A percentile compares a stretch with the other conserved stretches of the same genome.
phyloP scores from a whole-genome alignment of 2,329 filamentous ascomycete genomes.

The Scytalidium lignicola region DNA sequence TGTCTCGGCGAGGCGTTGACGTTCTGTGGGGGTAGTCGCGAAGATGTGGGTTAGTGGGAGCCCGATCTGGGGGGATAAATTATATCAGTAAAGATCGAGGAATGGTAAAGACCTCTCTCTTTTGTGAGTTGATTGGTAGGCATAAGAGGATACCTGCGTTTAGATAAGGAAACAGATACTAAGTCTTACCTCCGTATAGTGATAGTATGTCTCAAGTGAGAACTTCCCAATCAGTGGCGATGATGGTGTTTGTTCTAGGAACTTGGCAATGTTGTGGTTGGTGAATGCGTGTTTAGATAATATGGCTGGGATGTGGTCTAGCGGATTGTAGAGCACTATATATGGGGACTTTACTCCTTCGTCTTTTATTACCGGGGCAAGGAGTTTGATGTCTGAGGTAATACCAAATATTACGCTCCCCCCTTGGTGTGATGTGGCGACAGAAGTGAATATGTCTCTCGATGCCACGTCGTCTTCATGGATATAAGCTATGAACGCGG shows the following conservation, averaged over 20 bases:
- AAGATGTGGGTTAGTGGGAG: slow-evolving; percentile 66
- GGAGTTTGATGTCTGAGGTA: slow-evolving; percentile 51
- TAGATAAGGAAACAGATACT: no score
- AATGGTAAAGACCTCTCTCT: no score
- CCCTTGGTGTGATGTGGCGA: background rate
- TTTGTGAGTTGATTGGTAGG: no score
- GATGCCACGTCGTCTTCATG: slow-evolving; percentile 70
- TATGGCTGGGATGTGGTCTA: slow-evolving; percentile 65
- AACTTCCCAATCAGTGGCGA: slow-evolving; percentile 65
- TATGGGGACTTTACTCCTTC: slow-evolving; percentile 60
- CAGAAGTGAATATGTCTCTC: slow-evolving; percentile 68
- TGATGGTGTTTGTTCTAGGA: slow-evolving; percentile 56
- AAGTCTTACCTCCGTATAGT: slow-evolving; percentile 55
- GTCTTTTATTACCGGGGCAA: slow-evolving; percentile 42
- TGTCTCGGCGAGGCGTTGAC: slow-evolving; percentile 50
- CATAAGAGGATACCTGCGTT: background rate
- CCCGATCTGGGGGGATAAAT: slow-evolving; percentile 39
- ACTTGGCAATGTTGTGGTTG: slow-evolving; percentile 26
- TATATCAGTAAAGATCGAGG: no score
- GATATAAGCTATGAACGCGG: slow-evolving; percentile 84
- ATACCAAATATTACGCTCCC: slow-evolving; percentile 54
- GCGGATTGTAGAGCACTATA: slow-evolving; percentile 65
- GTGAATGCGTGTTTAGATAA: slow-evolving; percentile 55
- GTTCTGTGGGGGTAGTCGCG: slow-evolving; percentile 59
- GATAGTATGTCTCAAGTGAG: slow-evolving; percentile 63